These are phyloP conservation scores for Penicillium pancosmium DNA, from an alignment of 495 filamentous ascomycete species.

Conservation along the genomic window DNA sequence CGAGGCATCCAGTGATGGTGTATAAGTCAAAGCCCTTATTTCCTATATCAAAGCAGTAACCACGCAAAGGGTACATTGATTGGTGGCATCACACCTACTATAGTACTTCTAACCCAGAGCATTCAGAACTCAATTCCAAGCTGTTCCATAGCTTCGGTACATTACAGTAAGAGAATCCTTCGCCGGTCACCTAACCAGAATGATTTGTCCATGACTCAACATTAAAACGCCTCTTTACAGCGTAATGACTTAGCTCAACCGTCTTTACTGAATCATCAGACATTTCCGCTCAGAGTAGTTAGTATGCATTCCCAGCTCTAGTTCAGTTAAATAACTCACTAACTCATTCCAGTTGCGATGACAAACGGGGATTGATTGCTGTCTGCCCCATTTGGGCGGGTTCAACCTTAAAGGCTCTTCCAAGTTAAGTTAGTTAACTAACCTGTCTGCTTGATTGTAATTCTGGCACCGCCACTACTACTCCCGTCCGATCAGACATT, in stretches of 20 bases:
- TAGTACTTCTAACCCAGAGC: too few relatives aligned
- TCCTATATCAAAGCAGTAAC: too few relatives aligned
- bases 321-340: slow-evolving; percentile 17
- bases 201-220: too few relatives aligned
- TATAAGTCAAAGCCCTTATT: too few relatives aligned
- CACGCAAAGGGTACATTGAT: too few relatives aligned
- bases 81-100: too few relatives aligned
- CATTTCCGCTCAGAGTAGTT: slow-evolving; percentile 22
- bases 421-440: not conserved
- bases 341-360: slow-evolving; percentile 5
- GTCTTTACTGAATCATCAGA: slow-evolving; percentile 13
- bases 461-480: slow-evolving; percentile 1
- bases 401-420: slow-evolving; percentile 1
- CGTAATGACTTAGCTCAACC: not conserved
- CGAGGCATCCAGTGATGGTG: too few relatives aligned
- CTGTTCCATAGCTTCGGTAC: too few relatives aligned
- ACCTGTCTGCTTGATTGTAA: not conserved
- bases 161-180: too few relatives aligned
- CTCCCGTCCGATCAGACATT: not conserved
- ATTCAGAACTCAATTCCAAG: too few relatives aligned
- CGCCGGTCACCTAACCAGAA: too few relatives aligned
- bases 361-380: not conserved
- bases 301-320: slow-evolving; percentile 20
- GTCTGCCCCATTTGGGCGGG: not conserved
- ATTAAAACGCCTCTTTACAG: too few relatives aligned